Evolutionary conservation across 768 basidiomycete genomes (phyloP).

Genomic region (Nidularia pulvinata): DNA sequence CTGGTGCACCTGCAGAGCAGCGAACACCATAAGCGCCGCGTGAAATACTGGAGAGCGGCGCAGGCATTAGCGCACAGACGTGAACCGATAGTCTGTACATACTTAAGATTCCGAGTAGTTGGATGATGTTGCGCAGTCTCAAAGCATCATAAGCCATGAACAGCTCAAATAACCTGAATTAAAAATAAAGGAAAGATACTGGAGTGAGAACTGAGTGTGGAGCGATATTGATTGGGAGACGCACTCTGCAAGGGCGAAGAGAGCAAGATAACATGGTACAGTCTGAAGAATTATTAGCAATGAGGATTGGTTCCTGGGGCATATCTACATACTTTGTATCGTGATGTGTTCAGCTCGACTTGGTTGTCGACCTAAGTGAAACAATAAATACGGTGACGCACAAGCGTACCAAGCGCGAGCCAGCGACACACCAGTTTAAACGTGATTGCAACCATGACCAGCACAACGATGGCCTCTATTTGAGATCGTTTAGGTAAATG

Average conservation of each 20-base stretch:
- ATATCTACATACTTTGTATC: constrained; percentile 51
- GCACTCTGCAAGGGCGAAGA: constrained; percentile 84
- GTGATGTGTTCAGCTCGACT: constrained; percentile 34
- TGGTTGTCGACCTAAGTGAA: constrained; percentile 45
- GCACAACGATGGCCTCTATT: constrained; percentile 73
- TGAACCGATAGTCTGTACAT: not conserved
- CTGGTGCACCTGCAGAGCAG: constrained; percentile 77
- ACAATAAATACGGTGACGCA: constrained; percentile 2
- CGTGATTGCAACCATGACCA: constrained; percentile 72
- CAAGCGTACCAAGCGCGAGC: not conserved
- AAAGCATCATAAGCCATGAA: constrained; percentile 86
- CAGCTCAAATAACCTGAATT: constrained; percentile 72
- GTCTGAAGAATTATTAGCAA: not conserved
- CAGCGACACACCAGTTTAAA: constrained; percentile 56
- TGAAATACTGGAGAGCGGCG: constrained; percentile 60
- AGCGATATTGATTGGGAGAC: constrained; percentile 12
- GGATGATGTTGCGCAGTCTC: constrained; percentile 74
- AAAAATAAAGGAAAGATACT: not conserved
- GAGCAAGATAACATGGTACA: constrained; percentile 30
- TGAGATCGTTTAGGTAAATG: too few relatives aligned
- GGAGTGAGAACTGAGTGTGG: not conserved
- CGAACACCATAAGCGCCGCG: constrained; percentile 67
- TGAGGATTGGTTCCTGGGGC: not conserved
- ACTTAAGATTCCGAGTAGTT: constrained; percentile 75
- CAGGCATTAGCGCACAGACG: not conserved